These are phyloP conservation scores for Kandelia obovata DNA, from an alignment of 345 rosid species.

Conservation along the genomic window DNA sequence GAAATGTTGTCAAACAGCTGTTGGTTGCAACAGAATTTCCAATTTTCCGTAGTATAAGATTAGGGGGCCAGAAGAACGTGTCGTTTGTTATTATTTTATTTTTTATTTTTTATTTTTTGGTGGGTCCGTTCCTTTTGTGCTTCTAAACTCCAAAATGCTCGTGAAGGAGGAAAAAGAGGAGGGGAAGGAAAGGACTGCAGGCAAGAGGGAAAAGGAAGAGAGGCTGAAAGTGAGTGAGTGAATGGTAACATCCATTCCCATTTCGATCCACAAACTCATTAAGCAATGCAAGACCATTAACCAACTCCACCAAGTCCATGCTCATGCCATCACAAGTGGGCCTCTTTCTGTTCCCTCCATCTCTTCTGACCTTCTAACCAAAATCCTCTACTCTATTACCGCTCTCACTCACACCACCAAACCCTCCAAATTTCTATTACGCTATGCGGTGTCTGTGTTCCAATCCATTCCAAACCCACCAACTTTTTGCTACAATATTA, in stretches of 20 bases:
- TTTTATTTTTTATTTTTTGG: too few relatives aligned
- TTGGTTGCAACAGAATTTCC: too few relatives aligned
- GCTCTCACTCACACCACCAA: conserved; percentile 17
- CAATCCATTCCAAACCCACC: conserved; percentile 43
- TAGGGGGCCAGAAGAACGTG: too few relatives aligned
- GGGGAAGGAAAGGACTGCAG: too few relatives aligned
- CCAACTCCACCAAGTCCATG: conserved; percentile 43
- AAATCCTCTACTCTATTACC: conserved; percentile 43
- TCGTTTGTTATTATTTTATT: too few relatives aligned
- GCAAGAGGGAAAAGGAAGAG: too few relatives aligned
- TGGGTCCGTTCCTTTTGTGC: too few relatives aligned
- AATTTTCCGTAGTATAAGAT: too few relatives aligned
- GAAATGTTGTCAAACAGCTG: too few relatives aligned
- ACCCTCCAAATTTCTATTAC: conserved; percentile 15
- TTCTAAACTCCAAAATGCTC: too few relatives aligned
- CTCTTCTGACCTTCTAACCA: conserved; percentile 24
- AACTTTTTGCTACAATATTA: conserved; percentile 50
- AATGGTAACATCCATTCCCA: not conserved
- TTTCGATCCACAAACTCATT: not conserved
- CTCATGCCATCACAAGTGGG: conserved; percentile 33
- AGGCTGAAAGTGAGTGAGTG: too few relatives aligned
- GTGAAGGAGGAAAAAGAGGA: too few relatives aligned
- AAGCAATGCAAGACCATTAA: conserved; percentile 27
- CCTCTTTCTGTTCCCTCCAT: conserved; percentile 14
- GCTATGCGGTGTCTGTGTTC: conserved; percentile 45